Conservation (phyloP, 2,329 filamentous ascomycete species). For the Aspergillus tamarii region DNA sequence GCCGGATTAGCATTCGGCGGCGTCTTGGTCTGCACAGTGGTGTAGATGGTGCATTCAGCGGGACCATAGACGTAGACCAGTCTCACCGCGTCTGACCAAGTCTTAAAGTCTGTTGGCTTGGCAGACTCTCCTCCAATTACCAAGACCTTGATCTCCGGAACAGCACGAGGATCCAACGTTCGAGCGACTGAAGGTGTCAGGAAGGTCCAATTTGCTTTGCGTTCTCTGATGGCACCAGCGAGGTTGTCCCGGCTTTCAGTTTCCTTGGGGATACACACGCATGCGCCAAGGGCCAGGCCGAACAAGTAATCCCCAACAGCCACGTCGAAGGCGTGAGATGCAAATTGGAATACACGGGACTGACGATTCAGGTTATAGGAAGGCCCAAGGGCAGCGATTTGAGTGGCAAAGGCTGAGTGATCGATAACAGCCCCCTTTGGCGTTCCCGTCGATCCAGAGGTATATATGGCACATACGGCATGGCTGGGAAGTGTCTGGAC, state of each 20-base stretch:
- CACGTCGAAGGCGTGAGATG: conserved; percentile 20
- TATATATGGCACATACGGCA: conserved; percentile 21
- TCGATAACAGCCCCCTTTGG: too few species aligned
- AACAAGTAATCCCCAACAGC: conserved; percentile 15
- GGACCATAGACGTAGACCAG: conserved; percentile 35
- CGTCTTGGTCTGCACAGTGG: not conserved
- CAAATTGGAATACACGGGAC: conserved; percentile 18
- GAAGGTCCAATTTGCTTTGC: conserved; percentile 37
- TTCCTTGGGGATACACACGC: conserved; percentile 21
- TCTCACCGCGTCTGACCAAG: conserved; percentile 39
- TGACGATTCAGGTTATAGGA: not conserved
- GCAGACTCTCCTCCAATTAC: conserved; percentile 32
- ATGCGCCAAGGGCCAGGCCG: conserved; percentile 16
- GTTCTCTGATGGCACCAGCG: conserved; percentile 42
- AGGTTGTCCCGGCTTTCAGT: conserved; percentile 16
- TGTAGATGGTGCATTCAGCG: conserved; percentile 18
- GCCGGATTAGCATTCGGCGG: not conserved
- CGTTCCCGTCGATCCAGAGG: conserved; percentile 15
- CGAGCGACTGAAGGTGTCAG: conserved; percentile 41
- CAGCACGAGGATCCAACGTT: conserved; percentile 30
- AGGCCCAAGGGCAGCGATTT: conserved; percentile 49
- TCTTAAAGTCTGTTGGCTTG: conserved; percentile 37
- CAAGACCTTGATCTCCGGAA: conserved; percentile 40
- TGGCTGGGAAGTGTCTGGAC: not conserved
- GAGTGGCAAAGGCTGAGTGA: too few species aligned